These are phyloP conservation scores for Ogataea thermomethanolica DNA, from an alignment of 805 yeast genomes.

Conservation along the genomic window DNA sequence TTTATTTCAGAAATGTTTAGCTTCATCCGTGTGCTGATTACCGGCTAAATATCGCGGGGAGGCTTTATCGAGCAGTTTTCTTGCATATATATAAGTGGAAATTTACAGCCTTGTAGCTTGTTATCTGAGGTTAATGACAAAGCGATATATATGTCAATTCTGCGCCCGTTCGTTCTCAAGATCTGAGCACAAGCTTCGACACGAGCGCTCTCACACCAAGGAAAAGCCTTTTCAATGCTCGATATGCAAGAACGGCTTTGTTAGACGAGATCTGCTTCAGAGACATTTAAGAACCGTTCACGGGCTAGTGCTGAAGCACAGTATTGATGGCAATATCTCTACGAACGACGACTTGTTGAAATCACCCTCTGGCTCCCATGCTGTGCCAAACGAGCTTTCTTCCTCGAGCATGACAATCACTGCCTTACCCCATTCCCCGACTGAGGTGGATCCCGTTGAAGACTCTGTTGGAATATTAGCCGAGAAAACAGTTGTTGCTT, in stretches of 20 bases:
- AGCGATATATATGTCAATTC: constrained; percentile 72
- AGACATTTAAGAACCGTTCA: constrained; percentile 81
- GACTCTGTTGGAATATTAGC: constrained; percentile 9
- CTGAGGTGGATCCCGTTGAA: constrained; percentile 9
- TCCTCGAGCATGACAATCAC: constrained; percentile 1
- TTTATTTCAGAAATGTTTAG: background rate
- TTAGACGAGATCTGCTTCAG: constrained; percentile 70
- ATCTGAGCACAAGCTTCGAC: constrained; percentile 73
- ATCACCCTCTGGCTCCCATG: constrained; percentile 10
- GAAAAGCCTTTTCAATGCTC: constrained; percentile 76
- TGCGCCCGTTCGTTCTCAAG: constrained; percentile 81
- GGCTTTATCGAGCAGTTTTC: background rate
- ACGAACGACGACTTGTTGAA: constrained; percentile 20
- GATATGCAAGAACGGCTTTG: constrained; percentile 68
- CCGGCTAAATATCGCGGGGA: constrained; percentile 13
- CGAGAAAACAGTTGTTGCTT: constrained; percentile 33
- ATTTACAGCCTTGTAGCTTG: background rate
- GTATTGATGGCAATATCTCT: constrained; percentile 26
- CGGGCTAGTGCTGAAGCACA: constrained; percentile 32
- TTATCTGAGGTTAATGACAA: constrained; percentile 45
- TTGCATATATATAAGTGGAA: constrained; percentile 5
- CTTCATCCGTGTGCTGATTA: constrained; percentile 2
- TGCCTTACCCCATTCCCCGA: constrained; percentile 1
- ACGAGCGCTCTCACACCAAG: constrained; percentile 76
- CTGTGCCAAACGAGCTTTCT: background rate